Evolutionary conservation across 2,329 filamentous ascomycete species (phyloP), one percentile per base, ranked within the genome.

Genomic region (Penicillium sp.): DNA sequence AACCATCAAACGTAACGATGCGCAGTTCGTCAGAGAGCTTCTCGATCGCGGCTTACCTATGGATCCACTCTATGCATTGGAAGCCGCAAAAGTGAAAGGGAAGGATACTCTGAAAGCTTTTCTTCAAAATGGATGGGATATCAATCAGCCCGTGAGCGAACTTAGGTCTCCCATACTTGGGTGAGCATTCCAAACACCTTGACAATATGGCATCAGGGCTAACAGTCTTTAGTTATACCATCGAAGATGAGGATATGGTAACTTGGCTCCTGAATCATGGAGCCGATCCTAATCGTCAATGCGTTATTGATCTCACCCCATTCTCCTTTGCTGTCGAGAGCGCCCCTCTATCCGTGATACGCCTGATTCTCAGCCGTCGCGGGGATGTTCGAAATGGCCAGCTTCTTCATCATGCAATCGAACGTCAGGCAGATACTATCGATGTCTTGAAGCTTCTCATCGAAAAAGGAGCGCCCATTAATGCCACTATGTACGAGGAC

Each of bases 271-370:
- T 60, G 34, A 42, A 60, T 33, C 46, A 56, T 39, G 47, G 49
- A 37, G 56, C 58, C 10, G 46, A 59, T 43, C 54, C 51, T 1
- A 59, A 62, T 45, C 30, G 32, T n/a, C 47, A 42, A 48, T 57
- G 45, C 39, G 7, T 17, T 11, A 48, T 56, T 31, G 45, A 58
- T 36, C 40, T 54, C 13, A 58, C 53, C 0, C 57, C 53, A 32
- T 36, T 60, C 4, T 59, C 57, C 1, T 19, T 33, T 34, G 55
- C 53, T 25, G 51, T 58, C 2, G 33, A 58, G 26, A 19, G 23
- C 7, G 55, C 46, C 7, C 26, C 54, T 1, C 17, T 58, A 16
- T 40, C 41, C 3, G 36, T 45, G 4, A 47, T 62, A 18, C n/a
- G 45, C 6, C 47, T 56, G 1, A 36, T 60, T 11, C 37, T 57